phyloP scores from a whole-genome alignment of 768 basidiomycete species.

The Leucocoprinus sp. region DNA sequence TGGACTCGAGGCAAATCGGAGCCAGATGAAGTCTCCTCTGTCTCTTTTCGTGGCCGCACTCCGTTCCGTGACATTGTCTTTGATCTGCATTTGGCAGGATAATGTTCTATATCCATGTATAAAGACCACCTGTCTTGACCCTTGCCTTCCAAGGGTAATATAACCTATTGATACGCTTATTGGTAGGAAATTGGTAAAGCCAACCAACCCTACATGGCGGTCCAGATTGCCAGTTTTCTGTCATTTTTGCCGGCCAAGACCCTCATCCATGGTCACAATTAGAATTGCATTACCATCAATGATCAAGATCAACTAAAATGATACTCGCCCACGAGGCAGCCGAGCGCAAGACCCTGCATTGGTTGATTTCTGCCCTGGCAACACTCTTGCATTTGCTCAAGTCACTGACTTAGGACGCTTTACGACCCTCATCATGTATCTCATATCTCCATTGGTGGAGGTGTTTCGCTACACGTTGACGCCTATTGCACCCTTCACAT shows the following conservation, averaged over 20 bases:
- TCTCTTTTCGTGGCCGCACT: neutral
- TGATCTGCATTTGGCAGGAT: neutral
- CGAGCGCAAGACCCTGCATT: neutral
- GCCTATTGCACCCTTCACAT: constrained; percentile 59
- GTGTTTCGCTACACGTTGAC: constrained; percentile 44
- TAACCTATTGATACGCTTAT: no score
- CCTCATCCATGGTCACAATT: no score
- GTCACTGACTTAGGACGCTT: neutral
- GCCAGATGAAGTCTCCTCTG: neutral
- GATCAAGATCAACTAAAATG: neutral
- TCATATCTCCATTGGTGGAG: constrained; percentile 34
- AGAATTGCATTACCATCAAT: no score
- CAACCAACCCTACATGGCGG: no score
- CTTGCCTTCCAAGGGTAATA: no score
- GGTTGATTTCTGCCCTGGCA: no score
- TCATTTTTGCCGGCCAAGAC: no score
- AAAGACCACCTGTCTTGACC: no score
- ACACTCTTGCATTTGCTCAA: neutral
- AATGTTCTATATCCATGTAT: no score
- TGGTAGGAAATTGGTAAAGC: no score
- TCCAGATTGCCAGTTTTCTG: no score
- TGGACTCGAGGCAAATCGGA: neutral
- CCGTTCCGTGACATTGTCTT: neutral
- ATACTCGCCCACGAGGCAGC: neutral
- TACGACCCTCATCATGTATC: constrained; percentile 6